Evolutionary conservation across 1,139 yeast species (phyloP), one percentile per base, ranked within the genome.

Genomic region (Arxiozyma heterogenica): DNA sequence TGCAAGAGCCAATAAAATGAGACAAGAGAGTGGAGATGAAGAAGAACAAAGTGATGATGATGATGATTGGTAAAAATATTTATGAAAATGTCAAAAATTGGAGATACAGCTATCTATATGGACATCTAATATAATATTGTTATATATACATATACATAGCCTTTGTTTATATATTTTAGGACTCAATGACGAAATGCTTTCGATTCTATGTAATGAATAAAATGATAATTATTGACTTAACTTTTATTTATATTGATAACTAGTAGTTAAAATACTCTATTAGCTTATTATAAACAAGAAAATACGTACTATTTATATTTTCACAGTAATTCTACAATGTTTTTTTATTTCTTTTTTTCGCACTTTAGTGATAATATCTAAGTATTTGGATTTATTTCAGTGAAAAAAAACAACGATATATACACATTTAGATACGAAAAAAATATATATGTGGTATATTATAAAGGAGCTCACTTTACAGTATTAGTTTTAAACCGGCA

Each of bases 1-100:
- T 65, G 86, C 84, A 51, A 80, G 95, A 66, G 90, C 90, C 41
- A 88, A 86, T 48, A 86, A 88, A 52, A 84, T 85, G 61, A 80
- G 87, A 56, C 80, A 75, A 53, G 85, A 83, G 53, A 85, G 84
- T 60, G 93, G 83, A 47, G 93, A 84, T 20, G 95, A 86, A 47
- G 89, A 82, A 17, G 89, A 80, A 27, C 87, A 81, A 43, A 73
- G 70, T 22, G 76, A 75, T 44, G 90, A 84, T 56, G 75, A 74
- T 51, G 80, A 76, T 50, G 53, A 51, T 27, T 51, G 53, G 53
- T 51, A 23, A 34, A 34, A 15, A 6, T 34, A 34, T 34, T 34
- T 34, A 12, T 34, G 15, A 34, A 34, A 12, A 34, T 34, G 6
- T 34, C n/a, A 34, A n/a, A 34, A 34, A 12, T 15, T 15, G 15